phyloP scores from a whole-genome alignment of 2,329 filamentous ascomycete genomes.

The Paraphoma chrysanthemicola region DNA sequence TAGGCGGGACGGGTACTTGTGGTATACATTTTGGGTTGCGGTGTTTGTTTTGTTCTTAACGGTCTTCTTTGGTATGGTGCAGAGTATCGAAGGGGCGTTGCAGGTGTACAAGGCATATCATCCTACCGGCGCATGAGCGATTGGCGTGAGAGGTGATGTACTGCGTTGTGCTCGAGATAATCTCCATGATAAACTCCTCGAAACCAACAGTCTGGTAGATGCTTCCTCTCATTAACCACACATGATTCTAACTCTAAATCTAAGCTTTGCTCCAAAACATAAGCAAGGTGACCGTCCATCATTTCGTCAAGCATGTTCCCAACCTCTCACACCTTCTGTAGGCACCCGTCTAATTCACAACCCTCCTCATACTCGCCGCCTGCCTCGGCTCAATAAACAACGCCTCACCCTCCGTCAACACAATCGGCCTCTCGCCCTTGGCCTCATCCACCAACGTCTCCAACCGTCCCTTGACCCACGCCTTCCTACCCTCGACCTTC shows the following conservation, averaged over 20 bases:
- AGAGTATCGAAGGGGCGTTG: not conserved
- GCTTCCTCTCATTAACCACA: too few relatives aligned
- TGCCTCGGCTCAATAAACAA: slow-evolving; percentile 89
- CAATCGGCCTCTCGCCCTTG: slow-evolving; percentile 64
- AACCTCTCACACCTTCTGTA: too few relatives aligned
- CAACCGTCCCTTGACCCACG: slow-evolving; percentile 88
- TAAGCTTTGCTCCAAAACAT: too few relatives aligned
- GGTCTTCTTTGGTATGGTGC: not conserved
- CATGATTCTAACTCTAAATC: too few relatives aligned
- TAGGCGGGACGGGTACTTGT: slow-evolving; percentile 35
- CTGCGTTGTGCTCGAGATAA: too few relatives aligned
- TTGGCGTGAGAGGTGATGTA: too few relatives aligned
- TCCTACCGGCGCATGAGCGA: not conserved
- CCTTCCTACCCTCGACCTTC: slow-evolving; percentile 90
- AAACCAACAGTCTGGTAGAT: too few relatives aligned
- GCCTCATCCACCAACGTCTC: slow-evolving; percentile 82
- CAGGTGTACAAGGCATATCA: slow-evolving; percentile 1
- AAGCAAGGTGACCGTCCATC: too few relatives aligned
- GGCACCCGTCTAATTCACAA: slow-evolving; percentile 21
- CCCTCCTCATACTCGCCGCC: slow-evolving; percentile 60
- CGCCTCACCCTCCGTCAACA: slow-evolving; percentile 82
- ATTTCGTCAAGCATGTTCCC: too few relatives aligned
- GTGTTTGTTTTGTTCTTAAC: not conserved
- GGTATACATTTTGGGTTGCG: not conserved
- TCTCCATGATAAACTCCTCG: too few relatives aligned